Conservation (phyloP, 495 filamentous ascomycete genomes). For the Podospora tetraspora region DNA sequence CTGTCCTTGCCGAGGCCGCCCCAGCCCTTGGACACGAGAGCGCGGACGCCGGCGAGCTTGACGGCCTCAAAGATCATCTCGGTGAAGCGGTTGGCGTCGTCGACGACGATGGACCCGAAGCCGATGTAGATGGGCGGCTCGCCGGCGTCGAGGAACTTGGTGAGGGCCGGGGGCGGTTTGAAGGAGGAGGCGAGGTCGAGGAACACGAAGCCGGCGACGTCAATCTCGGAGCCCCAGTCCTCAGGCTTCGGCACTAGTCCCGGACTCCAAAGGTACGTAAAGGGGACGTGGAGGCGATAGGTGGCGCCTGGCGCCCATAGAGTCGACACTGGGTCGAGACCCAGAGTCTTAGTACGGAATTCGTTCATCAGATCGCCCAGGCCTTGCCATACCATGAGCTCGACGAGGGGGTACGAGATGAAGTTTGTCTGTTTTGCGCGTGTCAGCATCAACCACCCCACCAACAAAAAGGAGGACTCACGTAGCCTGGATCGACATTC, state of each 20-base stretch:
- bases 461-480: neutral
- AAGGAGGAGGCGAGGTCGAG: constrained; percentile 60
- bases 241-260: constrained; percentile 72
- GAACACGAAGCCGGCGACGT: constrained; percentile 71
- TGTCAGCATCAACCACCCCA: neutral
- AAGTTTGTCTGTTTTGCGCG: constrained; percentile 50
- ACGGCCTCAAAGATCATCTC: constrained; percentile 59
- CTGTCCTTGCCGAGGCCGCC: constrained; percentile 55
- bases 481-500: constrained; percentile 51
- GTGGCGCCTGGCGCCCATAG: constrained; percentile 62
- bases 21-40: constrained; percentile 63
- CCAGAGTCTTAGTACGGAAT: constrained; percentile 60
- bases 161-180: constrained; percentile 56
- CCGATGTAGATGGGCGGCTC: constrained; percentile 59
- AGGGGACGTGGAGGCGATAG: constrained; percentile 61
- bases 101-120: constrained; percentile 65
- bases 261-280: constrained; percentile 78
- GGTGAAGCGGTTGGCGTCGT: constrained; percentile 59
- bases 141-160: constrained; percentile 58
- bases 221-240: constrained; percentile 69
- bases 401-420: constrained; percentile 67
- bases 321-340: constrained; percentile 60
- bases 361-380: constrained; percentile 71
- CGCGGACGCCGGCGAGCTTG: constrained; percentile 52
- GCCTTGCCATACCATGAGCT: constrained; percentile 78